Percentiles rank a stretch among this genome's conserved stretches.
phyloP scores from a whole-genome alignment of 192 early-diverging fungal genomes.

The Gigaspora rosea region DNA sequence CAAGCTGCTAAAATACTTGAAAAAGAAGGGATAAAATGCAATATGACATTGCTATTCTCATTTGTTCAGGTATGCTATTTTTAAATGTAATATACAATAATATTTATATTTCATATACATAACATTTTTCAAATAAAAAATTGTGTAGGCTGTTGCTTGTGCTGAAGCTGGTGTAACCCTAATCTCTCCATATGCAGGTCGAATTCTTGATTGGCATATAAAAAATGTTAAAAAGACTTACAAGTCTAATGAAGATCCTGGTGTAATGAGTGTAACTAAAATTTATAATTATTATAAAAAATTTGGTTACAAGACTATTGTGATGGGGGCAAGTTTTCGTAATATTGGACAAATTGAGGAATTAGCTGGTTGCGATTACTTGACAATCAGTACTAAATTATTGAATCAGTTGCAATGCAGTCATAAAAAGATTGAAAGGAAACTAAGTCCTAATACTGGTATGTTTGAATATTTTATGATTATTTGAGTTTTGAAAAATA shows the following conservation, averaged over 20 bases:
- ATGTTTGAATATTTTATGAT: constrained; percentile 2
- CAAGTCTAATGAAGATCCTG: constrained; percentile 82
- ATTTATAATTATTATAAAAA: constrained; percentile 99
- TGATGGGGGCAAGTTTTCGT: constrained; percentile 99
- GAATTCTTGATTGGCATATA: constrained; percentile 99
- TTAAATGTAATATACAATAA: not conserved
- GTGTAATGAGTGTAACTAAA: constrained; percentile 84
- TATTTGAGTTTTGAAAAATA: not conserved
- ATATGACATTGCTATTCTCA: constrained; percentile 95
- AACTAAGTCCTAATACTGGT: constrained; percentile 56
- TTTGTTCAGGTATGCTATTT: constrained; percentile 65
- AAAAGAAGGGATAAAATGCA: constrained; percentile 92
- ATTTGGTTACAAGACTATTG: constrained; percentile 96
- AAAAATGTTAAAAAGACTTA: constrained; percentile 83
- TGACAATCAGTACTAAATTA: constrained; percentile 95
- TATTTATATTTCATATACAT: not conserved
- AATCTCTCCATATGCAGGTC: constrained; percentile 98
- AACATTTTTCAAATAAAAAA: not conserved
- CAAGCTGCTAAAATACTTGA: constrained; percentile 94
- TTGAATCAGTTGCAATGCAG: constrained; percentile 71
- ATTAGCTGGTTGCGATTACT: constrained; percentile 94
- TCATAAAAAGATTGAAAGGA: constrained; percentile 66
- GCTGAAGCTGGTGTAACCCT: constrained; percentile 96
- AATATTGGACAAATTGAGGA: constrained; percentile 96
- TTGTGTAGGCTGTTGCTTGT: constrained; percentile 84